Base-by-base conservation (phyloP, 2,329 filamentous ascomycete species). In the Fusarium globosum region DNA sequence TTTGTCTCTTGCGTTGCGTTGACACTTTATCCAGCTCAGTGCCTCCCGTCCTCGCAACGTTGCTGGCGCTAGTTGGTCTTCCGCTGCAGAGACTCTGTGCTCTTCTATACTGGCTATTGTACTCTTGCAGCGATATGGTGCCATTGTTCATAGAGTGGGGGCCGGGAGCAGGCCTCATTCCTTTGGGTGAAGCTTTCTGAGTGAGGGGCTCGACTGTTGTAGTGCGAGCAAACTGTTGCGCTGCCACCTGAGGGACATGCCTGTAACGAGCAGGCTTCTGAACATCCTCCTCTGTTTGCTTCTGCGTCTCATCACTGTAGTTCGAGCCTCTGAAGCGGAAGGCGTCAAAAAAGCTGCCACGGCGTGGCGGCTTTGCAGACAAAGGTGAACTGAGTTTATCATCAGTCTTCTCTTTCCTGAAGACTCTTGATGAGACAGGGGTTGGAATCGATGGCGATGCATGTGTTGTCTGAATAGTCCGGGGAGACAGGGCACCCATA, bases 231-330 rank as follows among this genome's bases (percentile, higher is more conserved):
- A 90, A 91, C 65, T 90, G 88, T 18, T 84, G 77, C 3, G 88
- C 88, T 1, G 89, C 89, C 41, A 87, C 83, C 59, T 84, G 83
- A 20, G 89, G 89, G 5, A 89, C 80, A 73, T 90, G 86, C 41
- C 82, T 86, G 71, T 89, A 86, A 11, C 60, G 76, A 58, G 41
- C 65, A 35, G 58, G 70, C 45, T 69, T 69, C 23, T 63, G 58
- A 23, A 58, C 41, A 26, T 66, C 38, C 36, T 76, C 65, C 16
- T 75, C 72, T 20, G 30, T 35, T 52, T 78, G 64, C 68, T 52
- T 70, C 71, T 39, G 74, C 39, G 42, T 61, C 62, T 74, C 68
- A 11, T 74, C 71, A 10, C 56, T 72, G 52, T 77, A 76, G 51
- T 78, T 78, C 58, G 76, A 77, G 20, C 76, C 73, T 43, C 71